phyloP scores from a whole-genome alignment of 1,284 basidiomycete genomes.

The Wolfiporia cocos region DNA sequence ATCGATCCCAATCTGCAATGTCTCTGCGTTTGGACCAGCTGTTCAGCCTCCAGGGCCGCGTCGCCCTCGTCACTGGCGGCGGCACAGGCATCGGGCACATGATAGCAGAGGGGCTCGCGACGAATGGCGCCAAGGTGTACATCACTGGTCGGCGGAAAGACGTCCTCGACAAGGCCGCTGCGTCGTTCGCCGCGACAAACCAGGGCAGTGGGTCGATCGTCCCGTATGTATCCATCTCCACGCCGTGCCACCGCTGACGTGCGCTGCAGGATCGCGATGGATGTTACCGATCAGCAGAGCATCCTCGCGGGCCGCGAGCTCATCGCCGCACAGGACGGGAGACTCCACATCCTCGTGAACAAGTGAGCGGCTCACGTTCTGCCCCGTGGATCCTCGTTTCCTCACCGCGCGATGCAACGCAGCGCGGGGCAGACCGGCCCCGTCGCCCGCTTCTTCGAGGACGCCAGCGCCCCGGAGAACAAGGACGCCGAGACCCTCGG shows the following conservation, averaged over 20 bases:
- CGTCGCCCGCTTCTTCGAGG: constrained; percentile 46
- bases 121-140: constrained; percentile 79
- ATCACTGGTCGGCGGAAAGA: constrained; percentile 65
- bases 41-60: constrained; percentile 53
- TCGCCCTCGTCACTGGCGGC: constrained; percentile 76
- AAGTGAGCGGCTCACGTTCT: constrained; percentile 62
- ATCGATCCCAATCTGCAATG: no score
- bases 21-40: constrained; percentile 31
- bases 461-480: constrained; percentile 48
- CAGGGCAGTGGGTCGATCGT: constrained; percentile 41
- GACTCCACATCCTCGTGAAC: constrained; percentile 73
- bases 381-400: constrained; percentile 31
- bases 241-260: not conserved
- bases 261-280: constrained; percentile 51
- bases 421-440: constrained; percentile 75
- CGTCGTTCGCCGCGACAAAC: constrained; percentile 39
- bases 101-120: constrained; percentile 70
- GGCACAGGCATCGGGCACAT: constrained; percentile 76
- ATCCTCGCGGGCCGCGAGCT: constrained; percentile 48
- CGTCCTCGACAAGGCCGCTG: constrained; percentile 50
- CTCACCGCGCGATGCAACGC: constrained; percentile 2
- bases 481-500: constrained; percentile 59
- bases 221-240: constrained; percentile 39
- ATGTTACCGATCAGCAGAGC: constrained; percentile 64
- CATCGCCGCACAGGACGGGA: constrained; percentile 58